Percentiles rank a stretch among this genome's conserved stretches.
Conservation (phyloP, 441 rosid genomes). For the Adansonia grandidieri region DNA sequence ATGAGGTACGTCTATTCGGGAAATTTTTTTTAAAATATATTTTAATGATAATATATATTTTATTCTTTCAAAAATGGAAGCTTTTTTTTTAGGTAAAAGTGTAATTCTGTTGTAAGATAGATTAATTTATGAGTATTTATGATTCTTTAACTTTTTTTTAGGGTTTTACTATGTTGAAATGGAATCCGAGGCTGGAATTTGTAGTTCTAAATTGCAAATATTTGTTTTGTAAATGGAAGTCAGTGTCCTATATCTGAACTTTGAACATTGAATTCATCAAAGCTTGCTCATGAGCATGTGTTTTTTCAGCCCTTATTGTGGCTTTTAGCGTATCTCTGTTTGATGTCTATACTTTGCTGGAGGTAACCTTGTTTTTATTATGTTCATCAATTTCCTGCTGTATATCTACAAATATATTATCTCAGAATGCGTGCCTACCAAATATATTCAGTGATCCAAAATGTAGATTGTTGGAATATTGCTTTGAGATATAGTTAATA, state of each 20-base stretch:
- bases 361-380: background rate
- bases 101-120: background rate
- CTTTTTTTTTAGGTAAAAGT: background rate
- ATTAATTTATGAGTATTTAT: background rate
- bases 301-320: background rate
- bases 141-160: background rate
- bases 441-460: background rate
- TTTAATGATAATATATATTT: background rate
- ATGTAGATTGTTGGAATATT: background rate
- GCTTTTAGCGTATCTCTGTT: background rate
- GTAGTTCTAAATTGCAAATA: background rate
- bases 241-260: background rate
- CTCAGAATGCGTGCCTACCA: background rate
- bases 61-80: background rate
- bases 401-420: background rate
- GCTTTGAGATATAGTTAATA: background rate
- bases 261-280: background rate
- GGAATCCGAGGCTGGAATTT: background rate
- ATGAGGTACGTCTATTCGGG: slow-evolving; percentile 53
- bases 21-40: too few species aligned
- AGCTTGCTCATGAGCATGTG: background rate
- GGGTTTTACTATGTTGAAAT: background rate
- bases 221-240: background rate
- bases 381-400: background rate
- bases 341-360: background rate